Conservation (phyloP, 176 grass and related monocot genomes). For the Aegilops bicornis region DNA sequence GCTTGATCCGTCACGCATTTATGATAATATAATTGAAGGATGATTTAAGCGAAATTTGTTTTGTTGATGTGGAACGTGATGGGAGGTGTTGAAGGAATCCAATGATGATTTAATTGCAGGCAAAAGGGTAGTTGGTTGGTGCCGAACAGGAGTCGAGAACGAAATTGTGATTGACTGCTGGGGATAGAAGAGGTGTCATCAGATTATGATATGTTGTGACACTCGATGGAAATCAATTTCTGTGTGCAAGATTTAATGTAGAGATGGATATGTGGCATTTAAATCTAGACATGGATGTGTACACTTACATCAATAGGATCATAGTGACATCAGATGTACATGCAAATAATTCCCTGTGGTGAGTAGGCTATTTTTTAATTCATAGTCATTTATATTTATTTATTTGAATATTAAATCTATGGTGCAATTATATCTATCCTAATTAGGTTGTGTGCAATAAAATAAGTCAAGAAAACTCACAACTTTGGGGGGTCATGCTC, state of each 20-base stretch:
- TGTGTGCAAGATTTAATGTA: background rate
- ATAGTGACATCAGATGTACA: background rate
- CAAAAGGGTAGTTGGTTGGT: background rate
- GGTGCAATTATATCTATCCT: background rate
- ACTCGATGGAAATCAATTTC: background rate
- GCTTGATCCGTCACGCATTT: background rate
- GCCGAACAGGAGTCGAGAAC: rapidly evolving
- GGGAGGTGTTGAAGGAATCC: background rate
- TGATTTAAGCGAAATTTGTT: background rate
- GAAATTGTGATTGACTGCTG: background rate
- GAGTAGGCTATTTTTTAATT: background rate
- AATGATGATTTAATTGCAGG: background rate
- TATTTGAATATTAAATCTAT: background rate
- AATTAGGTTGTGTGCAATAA: background rate
- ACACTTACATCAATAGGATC: background rate
- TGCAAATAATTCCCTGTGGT: background rate
- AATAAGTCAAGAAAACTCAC: background rate
- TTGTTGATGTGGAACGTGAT: background rate
- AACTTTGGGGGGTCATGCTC: background rate
- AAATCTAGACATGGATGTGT: background rate
- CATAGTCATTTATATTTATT: background rate
- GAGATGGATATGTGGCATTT: background rate
- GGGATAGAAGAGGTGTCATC: background rate
- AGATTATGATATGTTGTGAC: rapidly evolving
- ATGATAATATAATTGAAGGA: background rate